Evolutionary conservation across 768 basidiomycete genomes (phyloP), one percentile per base, ranked within the genome.

Genomic region (Coprinopsis sp.): DNA sequence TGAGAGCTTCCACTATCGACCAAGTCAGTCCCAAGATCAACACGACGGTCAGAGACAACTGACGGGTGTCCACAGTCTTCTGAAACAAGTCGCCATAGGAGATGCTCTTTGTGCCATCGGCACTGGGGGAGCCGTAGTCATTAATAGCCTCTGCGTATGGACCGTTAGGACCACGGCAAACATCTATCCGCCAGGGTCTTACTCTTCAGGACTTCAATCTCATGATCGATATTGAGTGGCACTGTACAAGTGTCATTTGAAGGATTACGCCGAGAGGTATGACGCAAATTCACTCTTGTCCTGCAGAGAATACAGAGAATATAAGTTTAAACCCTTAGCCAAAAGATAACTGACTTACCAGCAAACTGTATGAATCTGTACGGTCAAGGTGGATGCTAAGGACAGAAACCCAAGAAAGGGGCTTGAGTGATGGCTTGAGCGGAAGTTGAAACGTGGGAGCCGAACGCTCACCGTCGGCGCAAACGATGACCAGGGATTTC

Each of bases 1-100:
- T 75, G 48, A 76, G 56, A 0, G 74, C 74, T 54, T 77, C 74
- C 38, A 77, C 74, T 76, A 40, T 3, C 21, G 37, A 44, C 10
- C 5, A 33, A 39, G 44, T 46, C 12, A 44, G 36, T 25, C 25
- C 13, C 34, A 7, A 29, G 34, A 28, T 18, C 10, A 2, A 25
- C 25, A 48, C 18, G 11, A 21, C 23, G 4, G 28, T 39, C 19
- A 47, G 13, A 5, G 2, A 8, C 19, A 6, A 58, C 70, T 47
- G 46, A 76, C 73, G 56, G 19, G 70, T 71, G 49, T 76, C 63
- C 1, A 67, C 72, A 10, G 74, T 77, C 57, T 75, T 72, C 27
- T 73, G 67, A 46, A 74, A 75, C 14, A 75, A 53, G 19, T 73
- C 49, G 0, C 74, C 73, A 45, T 77, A 74, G 0, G 73, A 43